Percentiles rank a stretch among this genome's conserved stretches.
Conservation (phyloP, 2,329 filamentous ascomycete species). For the Amesomyces nigricolor region DNA sequence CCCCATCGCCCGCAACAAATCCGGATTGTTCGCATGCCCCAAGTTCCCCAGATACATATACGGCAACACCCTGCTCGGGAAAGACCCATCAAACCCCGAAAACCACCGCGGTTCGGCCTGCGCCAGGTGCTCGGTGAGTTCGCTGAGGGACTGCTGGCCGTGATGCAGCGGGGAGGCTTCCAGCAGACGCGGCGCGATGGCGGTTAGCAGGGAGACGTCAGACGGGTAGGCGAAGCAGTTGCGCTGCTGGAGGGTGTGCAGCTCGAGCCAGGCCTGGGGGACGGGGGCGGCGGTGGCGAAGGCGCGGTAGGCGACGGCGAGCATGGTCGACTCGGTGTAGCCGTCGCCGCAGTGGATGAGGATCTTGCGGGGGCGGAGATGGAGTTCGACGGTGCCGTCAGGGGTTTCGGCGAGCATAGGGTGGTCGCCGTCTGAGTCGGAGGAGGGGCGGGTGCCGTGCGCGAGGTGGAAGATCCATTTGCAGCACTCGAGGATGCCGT, state of each 20-base stretch:
- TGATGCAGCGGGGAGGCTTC: slow-evolving; percentile 52
- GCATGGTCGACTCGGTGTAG: slow-evolving; percentile 88
- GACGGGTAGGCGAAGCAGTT: slow-evolving; percentile 97
- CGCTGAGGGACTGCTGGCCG: slow-evolving; percentile 42
- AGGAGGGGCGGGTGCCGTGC: slow-evolving; percentile 50
- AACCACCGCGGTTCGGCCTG: slow-evolving; percentile 72
- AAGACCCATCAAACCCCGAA: slow-evolving; percentile 74
- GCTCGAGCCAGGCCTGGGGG: slow-evolving; percentile 77
- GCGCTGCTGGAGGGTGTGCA: slow-evolving; percentile 73
- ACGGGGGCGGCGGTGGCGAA: slow-evolving; percentile 78
- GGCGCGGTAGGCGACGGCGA: slow-evolving; percentile 88
- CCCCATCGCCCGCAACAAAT: slow-evolving; percentile 70
- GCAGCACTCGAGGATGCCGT: slow-evolving; percentile 79
- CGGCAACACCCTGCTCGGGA: slow-evolving; percentile 81
- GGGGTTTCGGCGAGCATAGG: slow-evolving; percentile 38
- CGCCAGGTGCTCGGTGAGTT: slow-evolving; percentile 47
- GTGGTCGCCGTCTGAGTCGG: slow-evolving; percentile 42
- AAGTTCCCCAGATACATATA: slow-evolving; percentile 97
- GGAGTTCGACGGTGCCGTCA: slow-evolving; percentile 14
- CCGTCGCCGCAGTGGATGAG: slow-evolving; percentile 93
- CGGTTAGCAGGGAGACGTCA: slow-evolving; percentile 76
- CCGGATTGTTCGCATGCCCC: slow-evolving; percentile 88
- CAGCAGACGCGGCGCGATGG: slow-evolving; percentile 70
- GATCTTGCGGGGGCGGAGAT: slow-evolving; percentile 55
- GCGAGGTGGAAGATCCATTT: slow-evolving; percentile 84